Evolutionary conservation across 495 filamentous ascomycete genomes (phyloP).

Genomic region (Apiosordaria backusii): DNA sequence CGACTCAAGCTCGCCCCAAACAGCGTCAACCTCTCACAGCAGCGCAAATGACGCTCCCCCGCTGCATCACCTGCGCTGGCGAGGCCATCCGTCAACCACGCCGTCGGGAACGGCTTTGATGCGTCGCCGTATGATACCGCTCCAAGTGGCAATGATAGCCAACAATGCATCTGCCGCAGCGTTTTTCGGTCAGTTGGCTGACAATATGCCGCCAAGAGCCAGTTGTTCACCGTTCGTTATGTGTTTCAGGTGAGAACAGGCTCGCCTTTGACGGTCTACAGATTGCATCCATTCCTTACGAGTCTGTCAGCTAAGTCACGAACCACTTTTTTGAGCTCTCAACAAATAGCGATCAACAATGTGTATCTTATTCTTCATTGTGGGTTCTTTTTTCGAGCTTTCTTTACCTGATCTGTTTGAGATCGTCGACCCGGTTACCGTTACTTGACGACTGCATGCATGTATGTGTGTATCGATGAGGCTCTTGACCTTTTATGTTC

Average conservation of each 20-base stretch:
- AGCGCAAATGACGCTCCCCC: neutral
- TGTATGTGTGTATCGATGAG: neutral
- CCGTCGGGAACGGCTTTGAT: neutral
- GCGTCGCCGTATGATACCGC: neutral
- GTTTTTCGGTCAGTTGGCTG: too few relatives aligned
- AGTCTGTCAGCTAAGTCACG: neutral
- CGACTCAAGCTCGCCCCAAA: neutral
- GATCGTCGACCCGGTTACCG: neutral
- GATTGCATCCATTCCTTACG: neutral
- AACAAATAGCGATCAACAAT: neutral
- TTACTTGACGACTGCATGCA: neutral
- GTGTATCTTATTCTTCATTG: neutral
- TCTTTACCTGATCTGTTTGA: neutral
- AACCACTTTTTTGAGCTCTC: neutral
- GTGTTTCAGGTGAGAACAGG: constrained; percentile 7
- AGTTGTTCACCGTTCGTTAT: neutral
- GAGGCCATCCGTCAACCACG: neutral
- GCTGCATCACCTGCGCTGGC: neutral
- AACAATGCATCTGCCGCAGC: neutral
- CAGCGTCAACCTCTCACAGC: neutral
- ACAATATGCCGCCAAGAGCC: neutral
- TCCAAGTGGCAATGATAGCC: neutral
- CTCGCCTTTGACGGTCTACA: neutral
- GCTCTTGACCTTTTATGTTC: neutral
- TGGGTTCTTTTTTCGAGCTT: neutral